Base-by-base conservation (phyloP, 2,329 filamentous ascomycete genomes). In the Amylocarpus encephaloides region DNA sequence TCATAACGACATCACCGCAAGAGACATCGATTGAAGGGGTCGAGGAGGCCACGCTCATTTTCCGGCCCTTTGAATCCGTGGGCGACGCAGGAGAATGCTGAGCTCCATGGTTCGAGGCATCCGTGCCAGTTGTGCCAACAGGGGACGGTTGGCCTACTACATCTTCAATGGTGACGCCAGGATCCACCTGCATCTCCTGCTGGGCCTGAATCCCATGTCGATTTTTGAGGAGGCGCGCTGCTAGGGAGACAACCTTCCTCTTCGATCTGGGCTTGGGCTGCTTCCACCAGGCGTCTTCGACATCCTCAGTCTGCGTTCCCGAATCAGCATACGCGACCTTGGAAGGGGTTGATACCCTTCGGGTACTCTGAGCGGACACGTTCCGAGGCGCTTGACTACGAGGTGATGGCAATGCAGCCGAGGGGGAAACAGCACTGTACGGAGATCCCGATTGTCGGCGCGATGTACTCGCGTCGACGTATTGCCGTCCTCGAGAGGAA, bases 221-320 rank as follows among this genome's bases (percentile, higher is more conserved):
- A 36, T 66, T 66, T 33, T 61, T 61, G 9, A 67, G 57, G 22
- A 67, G 50, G 16, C 62, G 58, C 42, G 59, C 58, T 7, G 60
- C 56, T 16, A 67, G 51, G 11, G 64, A 50, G 16, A 67, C 44
- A 30, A 65, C 55, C n/a, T 51, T 47, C 18, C 55, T 61, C 48
- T 58, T 60, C 3, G 55, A 51, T 18, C 50, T 60, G 11, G 52
- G 38, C 11, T 22, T 56, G 11, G 52, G 42, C 15, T 48, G 36
- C 35, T 57, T 62, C 52, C 62, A 67, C 65, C 65, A 67, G 2
- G 59, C 61, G 56, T 64, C 51, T 34, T 60, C 51, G 10, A 61
- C 56, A n/a, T 56, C 55, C 26, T 66, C 64, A 1, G 65, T 67
- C 51, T 67, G 65, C 1, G 59, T 62, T 2, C 54, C 55, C 3